Evolutionary conservation across 2,329 filamentous ascomycete species (phyloP).

Genomic region (Plectosphaerella cucumerina): DNA sequence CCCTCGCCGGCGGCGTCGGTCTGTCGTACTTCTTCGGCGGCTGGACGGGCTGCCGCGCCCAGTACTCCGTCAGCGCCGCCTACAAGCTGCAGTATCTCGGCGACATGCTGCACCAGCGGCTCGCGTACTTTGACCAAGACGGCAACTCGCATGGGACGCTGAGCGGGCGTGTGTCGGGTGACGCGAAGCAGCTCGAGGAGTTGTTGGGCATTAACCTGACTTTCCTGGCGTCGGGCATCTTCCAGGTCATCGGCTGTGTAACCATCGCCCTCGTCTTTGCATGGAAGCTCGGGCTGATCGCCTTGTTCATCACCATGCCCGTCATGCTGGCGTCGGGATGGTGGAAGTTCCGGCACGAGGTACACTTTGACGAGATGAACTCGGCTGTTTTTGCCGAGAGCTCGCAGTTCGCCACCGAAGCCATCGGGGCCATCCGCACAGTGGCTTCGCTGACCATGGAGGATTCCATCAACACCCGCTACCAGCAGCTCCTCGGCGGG

Average conservation of each 20-base stretch:
- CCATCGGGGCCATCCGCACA: constrained; percentile 59
- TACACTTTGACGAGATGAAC: constrained; percentile 54
- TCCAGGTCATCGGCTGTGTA: constrained; percentile 23
- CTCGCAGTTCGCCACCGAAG: constrained; percentile 59
- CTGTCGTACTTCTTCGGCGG: constrained; percentile 20
- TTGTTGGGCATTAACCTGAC: constrained; percentile 25
- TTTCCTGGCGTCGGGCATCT: constrained; percentile 20
- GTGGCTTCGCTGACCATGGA: constrained; percentile 59
- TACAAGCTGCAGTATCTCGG: constrained; percentile 20
- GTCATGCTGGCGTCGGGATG: constrained; percentile 28
- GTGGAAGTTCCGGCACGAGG: constrained; percentile 39
- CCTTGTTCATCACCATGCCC: constrained; percentile 29
- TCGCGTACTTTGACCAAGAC: constrained; percentile 24
- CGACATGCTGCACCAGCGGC: constrained; percentile 22
- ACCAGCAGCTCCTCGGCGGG: constrained; percentile 26
- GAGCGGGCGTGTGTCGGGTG: constrained; percentile 19
- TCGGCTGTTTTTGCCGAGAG: constrained; percentile 54
- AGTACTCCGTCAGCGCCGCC: constrained; percentile 11
- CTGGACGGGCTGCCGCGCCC: constrained; percentile 13
- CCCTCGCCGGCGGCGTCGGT: constrained; percentile 20
- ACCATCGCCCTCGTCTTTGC: constrained; percentile 24
- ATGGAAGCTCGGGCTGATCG: constrained; percentile 33
- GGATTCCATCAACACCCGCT: constrained; percentile 41
- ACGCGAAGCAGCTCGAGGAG: constrained; percentile 26
- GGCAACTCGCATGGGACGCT: constrained; percentile 21